Base-by-base conservation (phyloP, 257 asterid genomes). In the Eucommia ulmoides region DNA sequence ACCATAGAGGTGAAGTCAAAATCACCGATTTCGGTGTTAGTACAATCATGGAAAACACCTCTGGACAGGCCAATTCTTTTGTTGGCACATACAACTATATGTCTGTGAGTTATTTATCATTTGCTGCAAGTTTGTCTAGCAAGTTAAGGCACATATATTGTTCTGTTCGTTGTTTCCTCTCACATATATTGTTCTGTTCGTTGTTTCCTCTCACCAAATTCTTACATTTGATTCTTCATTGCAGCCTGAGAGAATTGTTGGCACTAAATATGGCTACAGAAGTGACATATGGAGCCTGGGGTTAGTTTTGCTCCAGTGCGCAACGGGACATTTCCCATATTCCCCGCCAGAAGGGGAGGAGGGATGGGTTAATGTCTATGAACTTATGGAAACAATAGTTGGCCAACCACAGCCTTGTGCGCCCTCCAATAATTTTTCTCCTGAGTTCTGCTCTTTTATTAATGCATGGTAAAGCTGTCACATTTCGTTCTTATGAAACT, bases 221-320 rank as follows among this genome's bases (percentile, higher is more conserved):
- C n/a, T n/a, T n/a, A n/a, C n/a, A 33, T 55, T 67, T 14, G 56
- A 54, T 33, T 51, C 1, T 44, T 7, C 54, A 59, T 44, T 15
- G 23, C 42, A 91, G 99, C 99, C 99, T 15, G 99, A 91, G 83
- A 83, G 99, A 65, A 91, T 91, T 55, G 45, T 49, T 19, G 99
- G 95, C 62, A 65, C 72, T 54, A 75, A 50, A 74, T 72, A 91
- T 55, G 93, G 91, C 33, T 91, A 83, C 70, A 69, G 74, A 65
- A 83, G 97, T 51, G 99, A 91, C 73, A 79, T 91, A 50, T 86
- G 99, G 97, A 86, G 96, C 72, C 80, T 91, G 41, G 99, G 99
- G 53, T 69, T 91, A 65, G 96, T 91, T 65, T 62, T 91, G 51
- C 93, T 91, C 0, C 96, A 91, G 76, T 83, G 92, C 65, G 95